Percentiles rank a stretch among this genome's conserved stretches.
phyloP scores from a whole-genome alignment of 306 rosid species.

The Heteromeles arbutifolia region DNA sequence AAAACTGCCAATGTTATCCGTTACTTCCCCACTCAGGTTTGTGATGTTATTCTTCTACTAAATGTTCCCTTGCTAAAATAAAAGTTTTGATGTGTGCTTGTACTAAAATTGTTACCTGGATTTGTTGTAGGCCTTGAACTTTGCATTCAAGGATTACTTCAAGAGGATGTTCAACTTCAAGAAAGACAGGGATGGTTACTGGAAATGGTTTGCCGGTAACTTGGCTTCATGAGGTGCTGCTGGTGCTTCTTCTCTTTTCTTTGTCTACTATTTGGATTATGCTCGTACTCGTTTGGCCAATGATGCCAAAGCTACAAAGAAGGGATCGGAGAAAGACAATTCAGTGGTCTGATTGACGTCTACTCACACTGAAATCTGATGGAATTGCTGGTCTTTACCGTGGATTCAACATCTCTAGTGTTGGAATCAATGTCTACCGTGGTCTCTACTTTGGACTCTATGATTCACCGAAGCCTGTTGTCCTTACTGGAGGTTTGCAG shows the following conservation, averaged over 20 bases:
- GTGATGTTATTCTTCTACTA: background rate
- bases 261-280: constrained; percentile 79
- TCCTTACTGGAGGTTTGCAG: constrained; percentile 57
- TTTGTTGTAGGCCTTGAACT: constrained; percentile 64
- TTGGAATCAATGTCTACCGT: constrained; percentile 84
- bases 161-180: constrained; percentile 91
- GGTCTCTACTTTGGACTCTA: constrained; percentile 90
- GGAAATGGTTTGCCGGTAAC: constrained; percentile 92
- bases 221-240: constrained; percentile 89
- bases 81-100: background rate
- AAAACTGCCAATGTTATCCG: constrained; percentile 88
- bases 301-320: constrained; percentile 83
- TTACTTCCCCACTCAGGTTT: constrained; percentile 46
- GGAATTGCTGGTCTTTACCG: constrained; percentile 87
- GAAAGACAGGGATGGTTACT: constrained; percentile 83
- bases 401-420: constrained; percentile 80
- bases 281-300: constrained; percentile 88
- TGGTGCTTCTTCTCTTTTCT: constrained; percentile 79
- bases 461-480: constrained; percentile 75
- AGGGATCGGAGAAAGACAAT: constrained; percentile 88
- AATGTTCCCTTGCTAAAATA: background rate
- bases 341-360: constrained; percentile 80
- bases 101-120: constrained; percentile 9
- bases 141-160: constrained; percentile 89
- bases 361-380: constrained; percentile 66